phyloP scores from a whole-genome alignment of 768 basidiomycete genomes.

The Tricholoma terreum region DNA sequence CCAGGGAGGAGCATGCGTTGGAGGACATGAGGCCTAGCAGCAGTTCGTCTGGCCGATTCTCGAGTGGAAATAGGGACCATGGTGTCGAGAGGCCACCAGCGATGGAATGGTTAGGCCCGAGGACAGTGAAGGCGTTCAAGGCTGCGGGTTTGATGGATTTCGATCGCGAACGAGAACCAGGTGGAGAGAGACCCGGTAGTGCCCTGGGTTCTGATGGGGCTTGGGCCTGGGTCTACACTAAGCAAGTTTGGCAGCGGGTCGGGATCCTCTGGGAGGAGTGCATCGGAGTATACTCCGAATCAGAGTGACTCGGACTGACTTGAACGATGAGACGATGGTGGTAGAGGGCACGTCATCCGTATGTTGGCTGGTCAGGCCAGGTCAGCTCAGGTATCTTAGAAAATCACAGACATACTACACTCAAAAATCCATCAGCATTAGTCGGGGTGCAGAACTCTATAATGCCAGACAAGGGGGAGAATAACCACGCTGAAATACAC shows the following conservation, averaged over 20 bases:
- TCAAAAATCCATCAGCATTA: too few relatives aligned
- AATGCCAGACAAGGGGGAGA: too few relatives aligned
- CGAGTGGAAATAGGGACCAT: slow-evolving; percentile 12
- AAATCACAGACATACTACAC: too few relatives aligned
- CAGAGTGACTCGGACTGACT: too few relatives aligned
- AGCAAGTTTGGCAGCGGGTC: neutral
- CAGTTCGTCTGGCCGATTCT: slow-evolving; percentile 30
- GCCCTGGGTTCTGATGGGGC: neutral
- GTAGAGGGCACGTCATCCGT: too few relatives aligned
- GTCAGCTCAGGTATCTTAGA: too few relatives aligned
- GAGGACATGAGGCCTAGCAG: slow-evolving; percentile 31
- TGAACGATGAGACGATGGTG: slow-evolving; percentile 37
- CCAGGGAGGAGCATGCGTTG: slow-evolving; percentile 16
- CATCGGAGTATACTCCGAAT: slow-evolving; percentile 36
- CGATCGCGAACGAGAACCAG: slow-evolving; percentile 25
- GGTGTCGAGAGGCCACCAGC: slow-evolving; percentile 19
- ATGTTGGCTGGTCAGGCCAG: too few relatives aligned
- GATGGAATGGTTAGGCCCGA: slow-evolving; percentile 67
- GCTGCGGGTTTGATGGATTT: slow-evolving; percentile 61
- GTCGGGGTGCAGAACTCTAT: too few relatives aligned
- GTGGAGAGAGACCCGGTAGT: slow-evolving; percentile 3
- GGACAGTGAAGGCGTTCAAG: slow-evolving; percentile 69
- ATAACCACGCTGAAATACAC: too few relatives aligned
- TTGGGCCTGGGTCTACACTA: neutral
- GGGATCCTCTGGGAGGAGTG: slow-evolving; percentile 18